These are phyloP conservation scores for Yamadazyma triangularis DNA, from an alignment of 1,139 yeast species.

Conservation along the genomic window DNA sequence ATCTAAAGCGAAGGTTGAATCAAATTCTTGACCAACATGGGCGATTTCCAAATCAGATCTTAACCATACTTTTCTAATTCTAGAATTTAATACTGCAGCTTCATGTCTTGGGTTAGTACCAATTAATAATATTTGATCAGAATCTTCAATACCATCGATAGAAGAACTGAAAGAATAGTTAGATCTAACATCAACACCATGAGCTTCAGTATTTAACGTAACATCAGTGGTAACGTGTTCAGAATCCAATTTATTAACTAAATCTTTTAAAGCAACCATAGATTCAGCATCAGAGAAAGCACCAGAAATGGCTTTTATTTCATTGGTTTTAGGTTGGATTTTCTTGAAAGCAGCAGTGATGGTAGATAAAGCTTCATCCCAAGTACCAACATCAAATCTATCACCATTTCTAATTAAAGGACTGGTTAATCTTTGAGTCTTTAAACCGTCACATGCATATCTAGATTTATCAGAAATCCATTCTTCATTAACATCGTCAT, in stretches of 20 bases:
- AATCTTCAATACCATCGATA: conserved; percentile 75
- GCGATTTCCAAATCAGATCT: conserved; percentile 62
- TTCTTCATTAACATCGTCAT: conserved; percentile 86
- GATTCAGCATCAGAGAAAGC: conserved; percentile 82
- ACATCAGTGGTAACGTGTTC: conserved; percentile 79
- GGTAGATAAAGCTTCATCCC: conserved; percentile 82
- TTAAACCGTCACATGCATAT: conserved; percentile 82
- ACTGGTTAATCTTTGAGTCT: conserved; percentile 79
- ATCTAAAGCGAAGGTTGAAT: conserved; percentile 66
- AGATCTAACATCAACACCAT: conserved; percentile 72
- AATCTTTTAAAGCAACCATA: conserved; percentile 76
- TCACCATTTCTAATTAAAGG: conserved; percentile 75
- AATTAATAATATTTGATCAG: conserved; percentile 72
- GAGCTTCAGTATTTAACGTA: conserved; percentile 56
- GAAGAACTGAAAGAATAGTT: conserved; percentile 80
- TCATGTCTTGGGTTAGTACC: conserved; percentile 91
- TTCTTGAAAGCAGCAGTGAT: conserved; percentile 61
- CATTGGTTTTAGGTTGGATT: conserved; percentile 61
- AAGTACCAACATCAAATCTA: conserved; percentile 69
- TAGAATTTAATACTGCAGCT: conserved; percentile 83
- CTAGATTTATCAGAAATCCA: conserved; percentile 90
- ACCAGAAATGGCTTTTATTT: conserved; percentile 79
- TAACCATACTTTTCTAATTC: conserved; percentile 83
- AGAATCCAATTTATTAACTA: conserved; percentile 71
- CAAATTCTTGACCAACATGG: conserved; percentile 73